A percentile compares a stretch with the other conserved stretches of the same genome.
Conservation (phyloP, 208 protist species). For the Naegleria gruberi region DNA sequence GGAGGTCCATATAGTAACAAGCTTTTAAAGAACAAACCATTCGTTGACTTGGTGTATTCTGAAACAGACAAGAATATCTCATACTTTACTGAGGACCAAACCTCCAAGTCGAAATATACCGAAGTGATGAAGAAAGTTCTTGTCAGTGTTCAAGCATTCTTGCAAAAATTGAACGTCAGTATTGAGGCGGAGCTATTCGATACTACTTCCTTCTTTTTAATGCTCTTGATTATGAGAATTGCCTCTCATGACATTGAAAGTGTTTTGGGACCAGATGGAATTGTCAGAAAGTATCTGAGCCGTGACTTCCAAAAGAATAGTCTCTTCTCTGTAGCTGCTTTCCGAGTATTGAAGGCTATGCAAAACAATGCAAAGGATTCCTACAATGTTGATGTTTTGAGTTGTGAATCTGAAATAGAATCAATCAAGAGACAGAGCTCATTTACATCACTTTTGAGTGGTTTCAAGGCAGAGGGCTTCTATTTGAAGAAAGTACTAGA, state of each 20-base stretch:
- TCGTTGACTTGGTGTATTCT: not conserved
- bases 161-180: not conserved
- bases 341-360: not conserved
- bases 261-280: not conserved
- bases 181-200: not conserved
- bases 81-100: not conserved
- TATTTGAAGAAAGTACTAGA: not conserved
- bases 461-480: not conserved
- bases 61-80: not conserved
- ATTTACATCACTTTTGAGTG: not conserved
- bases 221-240: not conserved
- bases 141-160: not conserved
- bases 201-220: not conserved
- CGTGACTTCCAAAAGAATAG: not conserved
- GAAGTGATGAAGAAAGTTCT: not conserved
- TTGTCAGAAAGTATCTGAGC: not conserved
- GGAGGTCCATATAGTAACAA: not conserved
- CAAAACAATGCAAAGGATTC: not conserved
- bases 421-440: not conserved
- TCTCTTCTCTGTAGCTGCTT: not conserved
- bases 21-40: not conserved
- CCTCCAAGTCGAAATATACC: not conserved
- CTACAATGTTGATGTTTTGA: not conserved
- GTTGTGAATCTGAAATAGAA: not conserved
- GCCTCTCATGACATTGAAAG: not conserved